phyloP scores from a whole-genome alignment of 345 rosid species.

The Litchi chinensis region DNA sequence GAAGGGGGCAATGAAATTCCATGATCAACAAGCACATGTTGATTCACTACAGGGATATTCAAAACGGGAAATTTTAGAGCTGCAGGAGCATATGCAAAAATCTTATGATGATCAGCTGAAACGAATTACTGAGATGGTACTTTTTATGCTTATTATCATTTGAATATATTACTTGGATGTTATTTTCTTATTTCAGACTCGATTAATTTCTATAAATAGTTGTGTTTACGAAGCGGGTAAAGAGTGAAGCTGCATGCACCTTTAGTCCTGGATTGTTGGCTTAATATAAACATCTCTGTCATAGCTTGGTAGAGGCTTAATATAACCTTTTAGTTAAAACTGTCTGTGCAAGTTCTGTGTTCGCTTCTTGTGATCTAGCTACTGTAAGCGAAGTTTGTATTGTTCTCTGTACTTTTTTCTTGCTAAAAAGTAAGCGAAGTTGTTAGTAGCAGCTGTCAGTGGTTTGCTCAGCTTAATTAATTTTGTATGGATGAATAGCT shows the following conservation, averaged over 20 bases:
- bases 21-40: conserved; percentile 63
- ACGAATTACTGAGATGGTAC: conserved; percentile 73
- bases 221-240: background rate
- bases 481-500: background rate
- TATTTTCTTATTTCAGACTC: background rate
- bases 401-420: background rate
- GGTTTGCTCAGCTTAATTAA: background rate
- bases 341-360: background rate
- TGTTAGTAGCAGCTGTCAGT: background rate
- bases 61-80: conserved; percentile 50
- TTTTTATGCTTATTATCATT: background rate
- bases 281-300: no score
- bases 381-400: background rate
- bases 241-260: background rate
- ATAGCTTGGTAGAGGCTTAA: no score
- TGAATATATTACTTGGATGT: background rate
- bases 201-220: background rate
- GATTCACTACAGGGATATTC: conserved; percentile 63
- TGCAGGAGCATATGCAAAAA: conserved; percentile 61
- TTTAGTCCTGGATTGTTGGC: no score
- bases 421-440: background rate
- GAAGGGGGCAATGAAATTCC: conserved; percentile 72
- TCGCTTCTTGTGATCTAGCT: background rate
- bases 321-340: background rate
- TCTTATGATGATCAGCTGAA: conserved; percentile 65